Evolutionary conservation across 2,329 filamentous ascomycete genomes (phyloP), one percentile per base, ranked within the genome.

Genomic region (Aspergillus sp.): DNA sequence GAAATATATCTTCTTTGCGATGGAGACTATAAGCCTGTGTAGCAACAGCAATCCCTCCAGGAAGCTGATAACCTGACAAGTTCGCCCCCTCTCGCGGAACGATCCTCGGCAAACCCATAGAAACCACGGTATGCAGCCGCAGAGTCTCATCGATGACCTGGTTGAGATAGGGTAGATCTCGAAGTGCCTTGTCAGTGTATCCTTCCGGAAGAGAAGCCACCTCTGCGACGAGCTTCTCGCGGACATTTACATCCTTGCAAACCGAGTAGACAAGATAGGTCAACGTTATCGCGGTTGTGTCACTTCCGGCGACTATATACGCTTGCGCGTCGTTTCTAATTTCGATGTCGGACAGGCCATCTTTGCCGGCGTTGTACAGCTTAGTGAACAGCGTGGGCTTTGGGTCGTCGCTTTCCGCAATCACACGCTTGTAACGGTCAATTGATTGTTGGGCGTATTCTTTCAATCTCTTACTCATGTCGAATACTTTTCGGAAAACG

Each of bases 61-160:
- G 80, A 0, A 84, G 61, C 2, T 64, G 61, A 4, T 60, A 63
- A 0, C 69, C 74, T 0, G 51, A 62, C 1, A 79, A 51, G 0
- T 58, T 57, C 43, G 74, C 76, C 0, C 72, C 72, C 0, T 64
- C 59, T 1, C 52, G 49, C 0, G 80, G 79, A 0, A 74, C 76
- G 17, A 74, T 64, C 2, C 81, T 73, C 2, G 78, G 79, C 50
- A 81, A 73, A 0, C 70, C 71, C 0, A 78, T 78, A 1, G 80
- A 78, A 7, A 82, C 79, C 0, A 79, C 74, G 0, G 79, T 69
- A 48, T 82, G 74, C 2, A 81, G 68, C 1, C 81, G 74, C 27
- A 83, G 68, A 0, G 79, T 78, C 58, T 84, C 81, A 59, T 72
- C 73, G n/a, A 83, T 53, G 2, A 82, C 67, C n/a, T 79, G 77